Evolutionary conservation across 1,284 basidiomycete genomes (phyloP), one percentile per base, ranked within the genome.

Genomic region (Fomitopsis palustris): DNA sequence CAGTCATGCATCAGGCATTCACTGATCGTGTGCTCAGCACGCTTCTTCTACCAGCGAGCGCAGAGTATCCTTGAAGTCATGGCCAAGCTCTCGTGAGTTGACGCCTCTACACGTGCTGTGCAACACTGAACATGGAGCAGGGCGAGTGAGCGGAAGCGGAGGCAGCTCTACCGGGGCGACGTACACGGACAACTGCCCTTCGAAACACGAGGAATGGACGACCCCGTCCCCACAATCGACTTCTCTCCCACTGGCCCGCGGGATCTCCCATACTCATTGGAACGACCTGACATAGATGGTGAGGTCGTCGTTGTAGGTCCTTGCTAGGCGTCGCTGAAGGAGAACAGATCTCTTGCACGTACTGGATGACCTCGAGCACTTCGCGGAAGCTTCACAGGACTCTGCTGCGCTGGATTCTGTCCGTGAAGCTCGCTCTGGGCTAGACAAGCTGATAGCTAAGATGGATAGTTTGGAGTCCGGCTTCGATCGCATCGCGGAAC

Each of bases 171-270:
- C 66, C 82, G 88, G 35, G 82, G 87, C 16, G 92, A 94, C 65
- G 81, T 92, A 12, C 83, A 91, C 64, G 88, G 87, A 0, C 87
- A 92, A 65, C 76, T 95, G 4, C 93, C 93, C 0, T 95, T 93
- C 66, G 86, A 90, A 37, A 81, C 86, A 6, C 77, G 79, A 56
- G 88, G 87, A 14, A 83, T 93, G 83, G 89, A 92, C 43, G 88
- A 90, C 62, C 76, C 85, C 1, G 87, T 91, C 2, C 91, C 92
- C 0, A 79, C 77, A 3, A 83, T 95, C 62, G 92, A 95, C 64
- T 87, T 95, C 65, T 85, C 86, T 0, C 86, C 91, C 0, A 78
- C 78, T 0, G 86, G 86, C 25, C 68, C 69, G 7, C 56, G 43
- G 19, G 72, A 74, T 72, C 72, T 76, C 2, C 65, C 77, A 1